These are phyloP conservation scores for Solanum bulbocastanum DNA, from an alignment of 257 asterid species.

Conservation along the genomic window DNA sequence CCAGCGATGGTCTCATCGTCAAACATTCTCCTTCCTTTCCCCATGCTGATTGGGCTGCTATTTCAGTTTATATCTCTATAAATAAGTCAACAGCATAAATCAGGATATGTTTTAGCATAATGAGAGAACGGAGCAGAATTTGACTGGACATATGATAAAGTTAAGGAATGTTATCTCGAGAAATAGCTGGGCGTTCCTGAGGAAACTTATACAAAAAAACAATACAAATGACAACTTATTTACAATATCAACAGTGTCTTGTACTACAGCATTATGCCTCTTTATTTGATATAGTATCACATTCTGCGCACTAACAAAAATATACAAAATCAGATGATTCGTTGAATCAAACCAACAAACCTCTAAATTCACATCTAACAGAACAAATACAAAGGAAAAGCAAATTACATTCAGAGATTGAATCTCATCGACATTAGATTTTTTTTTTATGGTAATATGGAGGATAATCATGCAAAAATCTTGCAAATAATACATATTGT, in stretches of 20 bases:
- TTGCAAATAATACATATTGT: background rate
- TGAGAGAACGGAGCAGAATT: background rate
- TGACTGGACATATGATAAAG: background rate
- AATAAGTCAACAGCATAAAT: background rate
- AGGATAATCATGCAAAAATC: background rate
- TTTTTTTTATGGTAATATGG: background rate
- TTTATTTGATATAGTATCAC: background rate
- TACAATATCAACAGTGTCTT: background rate
- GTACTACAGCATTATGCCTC: background rate
- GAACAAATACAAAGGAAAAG: background rate
- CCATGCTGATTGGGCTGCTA: constrained; percentile 8
- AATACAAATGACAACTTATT: background rate
- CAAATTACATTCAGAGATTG: background rate
- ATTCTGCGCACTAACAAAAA: background rate
- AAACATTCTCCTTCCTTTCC: constrained; percentile 16
- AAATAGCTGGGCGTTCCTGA: background rate
- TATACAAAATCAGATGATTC: background rate
- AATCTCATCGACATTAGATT: background rate
- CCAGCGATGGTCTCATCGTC: constrained; percentile 21
- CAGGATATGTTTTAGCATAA: background rate
- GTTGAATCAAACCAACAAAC: background rate
- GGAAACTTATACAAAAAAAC: background rate
- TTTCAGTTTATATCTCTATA: constrained; percentile 5
- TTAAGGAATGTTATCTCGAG: background rate
- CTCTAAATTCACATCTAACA: background rate